A percentile compares a stretch with the other conserved stretches of the same genome.
Conservation (phyloP, 352 stramenopile genomes). For the Phytophthora fragariae region DNA sequence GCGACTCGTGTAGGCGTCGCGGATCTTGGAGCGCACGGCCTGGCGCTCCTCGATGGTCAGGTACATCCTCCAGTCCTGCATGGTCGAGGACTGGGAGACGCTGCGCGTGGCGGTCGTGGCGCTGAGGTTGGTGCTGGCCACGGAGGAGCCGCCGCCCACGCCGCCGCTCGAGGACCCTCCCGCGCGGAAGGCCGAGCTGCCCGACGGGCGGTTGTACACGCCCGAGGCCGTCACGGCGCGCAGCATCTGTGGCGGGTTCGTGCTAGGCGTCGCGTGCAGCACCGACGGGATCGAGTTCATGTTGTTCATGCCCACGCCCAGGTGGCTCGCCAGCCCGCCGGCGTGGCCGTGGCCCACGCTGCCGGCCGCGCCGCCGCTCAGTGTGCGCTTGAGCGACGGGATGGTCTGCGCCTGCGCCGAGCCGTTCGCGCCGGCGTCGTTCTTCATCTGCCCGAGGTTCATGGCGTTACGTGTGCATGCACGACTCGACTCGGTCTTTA, state of each 20-base stretch:
- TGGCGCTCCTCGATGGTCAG: slow-evolving; percentile 92
- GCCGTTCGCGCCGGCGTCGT: slow-evolving; percentile 57
- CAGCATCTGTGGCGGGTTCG: slow-evolving; percentile 85
- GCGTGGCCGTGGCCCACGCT: slow-evolving; percentile 45
- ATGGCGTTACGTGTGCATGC: slow-evolving; percentile 40
- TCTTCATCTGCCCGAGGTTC: slow-evolving; percentile 83
- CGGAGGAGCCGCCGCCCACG: slow-evolving; percentile 11
- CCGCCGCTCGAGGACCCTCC: slow-evolving; percentile 20
- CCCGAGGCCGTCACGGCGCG: slow-evolving; percentile 84
- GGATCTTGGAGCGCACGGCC: slow-evolving; percentile 88
- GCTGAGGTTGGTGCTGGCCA: slow-evolving; percentile 32
- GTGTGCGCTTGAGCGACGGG: slow-evolving; percentile 87
- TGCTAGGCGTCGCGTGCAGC: slow-evolving; percentile 70
- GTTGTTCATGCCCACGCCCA: slow-evolving; percentile 76
- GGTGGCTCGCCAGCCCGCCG: slow-evolving; percentile 53
- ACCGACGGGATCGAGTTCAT: slow-evolving; percentile 86
- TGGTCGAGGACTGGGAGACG: slow-evolving; percentile 68
- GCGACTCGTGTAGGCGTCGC: slow-evolving; percentile 85
- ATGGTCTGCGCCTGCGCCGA: slow-evolving; percentile 59
- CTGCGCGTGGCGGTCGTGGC: slow-evolving; percentile 55
- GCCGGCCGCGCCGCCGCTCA: slow-evolving; percentile 70
- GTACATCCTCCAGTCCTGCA: slow-evolving; percentile 92
- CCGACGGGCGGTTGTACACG: slow-evolving; percentile 75
- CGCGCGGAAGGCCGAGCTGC: slow-evolving; percentile 38
- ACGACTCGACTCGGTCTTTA: neutral